Percentiles rank a stretch among this genome's conserved stretches.
These are phyloP conservation scores for Fusarium lateritium DNA, from an alignment of 2,329 filamentous ascomycete genomes.

Conservation along the genomic window DNA sequence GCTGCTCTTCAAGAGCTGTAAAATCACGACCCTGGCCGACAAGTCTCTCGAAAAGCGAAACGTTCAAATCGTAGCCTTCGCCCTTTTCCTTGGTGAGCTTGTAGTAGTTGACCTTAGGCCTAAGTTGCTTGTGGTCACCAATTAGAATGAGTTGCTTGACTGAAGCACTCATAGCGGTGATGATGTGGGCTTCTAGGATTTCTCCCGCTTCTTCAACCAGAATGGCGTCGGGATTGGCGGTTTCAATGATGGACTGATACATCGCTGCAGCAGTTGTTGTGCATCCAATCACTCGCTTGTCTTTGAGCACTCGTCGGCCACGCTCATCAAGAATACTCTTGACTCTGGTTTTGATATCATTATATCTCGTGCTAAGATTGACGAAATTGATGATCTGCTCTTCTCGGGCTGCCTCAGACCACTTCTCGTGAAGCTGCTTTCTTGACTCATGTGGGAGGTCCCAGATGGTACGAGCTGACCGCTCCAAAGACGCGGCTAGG, in stretches of 20 bases:
- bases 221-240: conserved; percentile 70
- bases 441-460: conserved; percentile 59
- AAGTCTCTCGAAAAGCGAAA: conserved; percentile 78
- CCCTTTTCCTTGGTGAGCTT: conserved; percentile 73
- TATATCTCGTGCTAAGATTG: conserved; percentile 57
- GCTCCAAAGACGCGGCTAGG: conserved; percentile 36
- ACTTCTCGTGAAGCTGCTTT: conserved; percentile 54
- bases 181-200: conserved; percentile 75
- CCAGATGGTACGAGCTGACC: conserved; percentile 64
- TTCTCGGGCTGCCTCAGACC: conserved; percentile 62
- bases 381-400: conserved; percentile 65
- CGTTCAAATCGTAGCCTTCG: conserved; percentile 75
- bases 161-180: conserved; percentile 69
- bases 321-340: conserved; percentile 61
- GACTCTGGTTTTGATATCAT: conserved; percentile 59
- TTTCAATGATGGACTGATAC: conserved; percentile 67
- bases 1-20: conserved; percentile 71
- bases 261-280: conserved; percentile 81
- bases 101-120: conserved; percentile 76
- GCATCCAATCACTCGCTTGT: conserved; percentile 75
- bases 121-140: conserved; percentile 80
- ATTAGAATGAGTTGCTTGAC: conserved; percentile 78
- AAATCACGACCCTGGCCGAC: conserved; percentile 69
- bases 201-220: conserved; percentile 82
- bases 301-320: conserved; percentile 61